Conservation (phyloP, 441 rosid species). For the Aquilaria agallochum region DNA sequence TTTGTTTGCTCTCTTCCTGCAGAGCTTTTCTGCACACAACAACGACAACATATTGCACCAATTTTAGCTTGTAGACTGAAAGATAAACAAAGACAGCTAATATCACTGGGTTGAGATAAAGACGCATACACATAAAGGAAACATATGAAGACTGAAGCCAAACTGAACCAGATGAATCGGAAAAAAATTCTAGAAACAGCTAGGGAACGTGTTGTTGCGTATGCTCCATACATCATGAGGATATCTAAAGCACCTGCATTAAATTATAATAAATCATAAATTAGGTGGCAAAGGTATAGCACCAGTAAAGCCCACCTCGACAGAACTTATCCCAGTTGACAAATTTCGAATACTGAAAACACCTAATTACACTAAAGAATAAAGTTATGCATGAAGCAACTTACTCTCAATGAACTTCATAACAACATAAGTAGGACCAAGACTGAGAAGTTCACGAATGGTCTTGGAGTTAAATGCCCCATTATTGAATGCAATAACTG, state of each 20-base stretch:
- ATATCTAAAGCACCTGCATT: constrained; percentile 84
- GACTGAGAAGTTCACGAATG: constrained; percentile 73
- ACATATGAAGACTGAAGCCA: constrained; percentile 73
- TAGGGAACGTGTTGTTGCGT: constrained; percentile 74
- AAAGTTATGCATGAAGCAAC: constrained; percentile 13
- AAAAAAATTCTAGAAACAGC: constrained; percentile 88
- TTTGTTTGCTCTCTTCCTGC: constrained; percentile 50
- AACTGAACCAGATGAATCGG: constrained; percentile 82
- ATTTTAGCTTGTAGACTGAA: too few relatives aligned
- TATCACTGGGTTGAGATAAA: neutral
- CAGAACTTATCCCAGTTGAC: neutral
- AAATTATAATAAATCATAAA: constrained; percentile 15
- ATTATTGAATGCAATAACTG: constrained; percentile 84
- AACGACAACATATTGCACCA: constrained; percentile 2
- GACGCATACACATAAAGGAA: constrained; percentile 92
- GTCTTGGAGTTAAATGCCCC: constrained; percentile 47
- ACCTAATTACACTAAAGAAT: constrained; percentile 1
- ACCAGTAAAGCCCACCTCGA: constrained; percentile 5
- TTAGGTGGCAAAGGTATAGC: constrained; percentile 5
- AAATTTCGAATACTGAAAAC: neutral
- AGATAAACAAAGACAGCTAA: too few relatives aligned
- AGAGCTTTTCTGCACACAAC: constrained; percentile 63
- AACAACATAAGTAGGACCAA: constrained; percentile 94
- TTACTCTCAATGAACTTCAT: constrained; percentile 94
- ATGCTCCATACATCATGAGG: constrained; percentile 97